phyloP scores from a whole-genome alignment of 2,329 filamentous ascomycete species.

The Phyllosticta citribraziliensis region DNA sequence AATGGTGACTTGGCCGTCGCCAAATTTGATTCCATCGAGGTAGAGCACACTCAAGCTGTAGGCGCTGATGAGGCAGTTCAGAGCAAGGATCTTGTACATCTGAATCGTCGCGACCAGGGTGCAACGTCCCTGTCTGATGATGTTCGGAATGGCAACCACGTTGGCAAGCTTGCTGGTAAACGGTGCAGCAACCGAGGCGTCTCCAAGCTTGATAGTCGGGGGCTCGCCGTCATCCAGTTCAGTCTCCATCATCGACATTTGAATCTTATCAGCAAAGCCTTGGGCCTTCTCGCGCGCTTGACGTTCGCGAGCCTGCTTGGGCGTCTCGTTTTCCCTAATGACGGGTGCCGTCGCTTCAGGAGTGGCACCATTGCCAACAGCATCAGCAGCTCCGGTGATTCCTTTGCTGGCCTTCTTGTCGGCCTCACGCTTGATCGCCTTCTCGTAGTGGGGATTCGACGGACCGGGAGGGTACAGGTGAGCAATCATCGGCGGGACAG shows the following conservation, averaged over 20 bases:
- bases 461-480: constrained; percentile 90
- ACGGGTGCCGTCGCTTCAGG: constrained; percentile 48
- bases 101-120: constrained; percentile 97
- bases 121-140: constrained; percentile 93
- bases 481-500: constrained; percentile 82
- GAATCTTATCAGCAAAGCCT: constrained; percentile 76
- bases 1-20: constrained; percentile 95
- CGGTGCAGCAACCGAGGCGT: constrained; percentile 91
- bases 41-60: constrained; percentile 96
- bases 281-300: constrained; percentile 53
- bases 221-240: constrained; percentile 85
- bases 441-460: constrained; percentile 85
- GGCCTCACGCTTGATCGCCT: constrained; percentile 80
- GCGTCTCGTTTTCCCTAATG: constrained; percentile 44
- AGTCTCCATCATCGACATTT: constrained; percentile 77
- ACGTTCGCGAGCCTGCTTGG: constrained; percentile 43
- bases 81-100: constrained; percentile 99
- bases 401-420: constrained; percentile 61
- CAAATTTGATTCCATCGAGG: constrained; percentile 97
- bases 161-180: constrained; percentile 98
- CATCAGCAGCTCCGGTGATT: constrained; percentile 35
- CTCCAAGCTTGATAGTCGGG: constrained; percentile 90
- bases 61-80: constrained; percentile 96
- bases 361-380: constrained; percentile 13
- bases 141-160: constrained; percentile 94